Evolutionary conservation across 2,329 filamentous ascomycete species (phyloP), one percentile per base, ranked within the genome.

Genomic region (Cercospora sp.): DNA sequence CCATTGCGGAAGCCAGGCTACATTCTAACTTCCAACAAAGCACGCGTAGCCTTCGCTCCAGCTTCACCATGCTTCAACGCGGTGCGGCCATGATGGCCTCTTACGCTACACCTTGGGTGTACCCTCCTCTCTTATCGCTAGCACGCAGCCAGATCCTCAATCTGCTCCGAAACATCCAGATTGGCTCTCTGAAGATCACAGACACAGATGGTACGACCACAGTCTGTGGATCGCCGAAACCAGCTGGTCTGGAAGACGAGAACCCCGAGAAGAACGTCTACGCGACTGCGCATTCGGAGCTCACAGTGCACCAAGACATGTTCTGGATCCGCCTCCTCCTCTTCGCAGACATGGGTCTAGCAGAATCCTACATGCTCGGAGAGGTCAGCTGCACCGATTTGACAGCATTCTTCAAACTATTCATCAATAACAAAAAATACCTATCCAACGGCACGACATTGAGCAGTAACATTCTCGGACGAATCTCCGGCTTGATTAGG

Each of bases 321-420:
- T 91, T 92, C 76, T 92, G 89, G 89, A 84, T 91, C 74, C 85
- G 90, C 48, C 78, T 91, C 62, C 83, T 89, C 57, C 79, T 92
- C 30, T 91, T 91, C 75, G 88, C 87, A 42, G 90, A 92, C 77
- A 91, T 92, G 89, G 90, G 90, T 2, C 91, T 92, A 71, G 87
- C 89, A 12, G 88, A 91, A 77, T 86, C 88, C 30, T 92, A 90
- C 75, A 92, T 92, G 89, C 82, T 92, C 16, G 88, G 88, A 55
- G 90, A 92, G 76, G 84, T 91, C 30, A 86, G 88, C 62, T 91
- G 89, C 68, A 80, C 85, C 10, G 86, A 92, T 75, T 76, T 93
- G 72, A 89, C 88, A 1, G 84, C 84, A 2, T 91, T 92, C 75
- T 92, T 93, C 77, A 85, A 91, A 86, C 83, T 92, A 30, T 93